Percentiles rank a stretch among this genome's conserved stretches.
These are phyloP conservation scores for Kodamaea kakaduensis DNA, from an alignment of 805 yeast species.

Conservation along the genomic window DNA sequence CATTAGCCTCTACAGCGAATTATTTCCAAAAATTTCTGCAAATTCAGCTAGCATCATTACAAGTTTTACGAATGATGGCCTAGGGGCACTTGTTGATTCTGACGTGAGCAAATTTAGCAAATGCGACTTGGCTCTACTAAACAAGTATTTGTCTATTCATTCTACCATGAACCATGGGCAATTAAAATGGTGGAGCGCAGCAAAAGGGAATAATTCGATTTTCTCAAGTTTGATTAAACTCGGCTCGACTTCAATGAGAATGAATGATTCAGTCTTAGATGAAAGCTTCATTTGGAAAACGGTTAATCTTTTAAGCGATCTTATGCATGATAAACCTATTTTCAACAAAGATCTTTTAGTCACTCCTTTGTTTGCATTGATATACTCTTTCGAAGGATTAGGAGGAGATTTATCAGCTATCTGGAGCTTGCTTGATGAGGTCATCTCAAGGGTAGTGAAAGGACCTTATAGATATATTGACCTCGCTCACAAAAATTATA, in stretches of 20 bases:
- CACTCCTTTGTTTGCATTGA: constrained; percentile 54
- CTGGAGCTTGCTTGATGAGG: constrained; percentile 71
- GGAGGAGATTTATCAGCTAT: constrained; percentile 21
- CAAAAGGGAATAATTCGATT: constrained; percentile 45
- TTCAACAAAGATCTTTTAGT: constrained; percentile 49
- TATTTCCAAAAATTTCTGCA: constrained; percentile 27
- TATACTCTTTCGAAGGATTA: constrained; percentile 40
- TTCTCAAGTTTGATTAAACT: constrained; percentile 65
- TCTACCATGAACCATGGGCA: constrained; percentile 44
- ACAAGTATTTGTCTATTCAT: constrained; percentile 50
- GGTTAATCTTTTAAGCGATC: constrained; percentile 42
- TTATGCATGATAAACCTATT: constrained; percentile 50
- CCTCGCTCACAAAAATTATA: constrained; percentile 26
- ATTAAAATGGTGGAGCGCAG: constrained; percentile 77
- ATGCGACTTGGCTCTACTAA: constrained; percentile 55
- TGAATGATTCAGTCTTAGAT: constrained; percentile 21
- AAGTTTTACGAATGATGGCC: constrained; percentile 16
- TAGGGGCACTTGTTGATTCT: constrained; percentile 14
- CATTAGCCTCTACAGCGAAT: constrained; percentile 35
- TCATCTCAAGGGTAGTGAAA: constrained; percentile 63
- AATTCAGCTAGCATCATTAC: constrained; percentile 16
- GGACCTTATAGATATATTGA: constrained; percentile 87
- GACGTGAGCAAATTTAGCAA: constrained; percentile 29
- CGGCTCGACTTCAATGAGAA: constrained; percentile 12
- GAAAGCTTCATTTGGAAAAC: constrained; percentile 38